phyloP scores from a whole-genome alignment of 1,284 basidiomycete species.

The Papiliotrema fonsecae region DNA sequence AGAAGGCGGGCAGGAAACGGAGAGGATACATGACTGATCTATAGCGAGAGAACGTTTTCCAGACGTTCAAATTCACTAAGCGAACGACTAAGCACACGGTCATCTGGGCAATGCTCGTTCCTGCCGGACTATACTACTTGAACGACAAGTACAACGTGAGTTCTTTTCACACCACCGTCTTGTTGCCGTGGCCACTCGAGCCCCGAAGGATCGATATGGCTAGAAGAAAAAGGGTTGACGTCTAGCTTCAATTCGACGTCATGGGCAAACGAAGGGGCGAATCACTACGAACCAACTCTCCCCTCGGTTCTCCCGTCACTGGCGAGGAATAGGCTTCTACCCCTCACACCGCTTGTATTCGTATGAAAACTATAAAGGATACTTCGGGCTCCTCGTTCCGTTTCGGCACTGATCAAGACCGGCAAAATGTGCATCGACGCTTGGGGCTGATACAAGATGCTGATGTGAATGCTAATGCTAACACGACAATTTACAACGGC shows the following conservation, averaged over 20 bases:
- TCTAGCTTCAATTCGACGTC: conserved; percentile 39
- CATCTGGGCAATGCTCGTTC: conserved; percentile 36
- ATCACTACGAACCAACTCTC: conserved; percentile 22
- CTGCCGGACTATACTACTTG: conserved; percentile 29
- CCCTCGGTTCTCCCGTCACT: conserved; percentile 13
- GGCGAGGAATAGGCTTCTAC: conserved; percentile 12
- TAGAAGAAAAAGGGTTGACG: no score
- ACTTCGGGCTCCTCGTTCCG: no score
- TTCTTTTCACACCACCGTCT: no score
- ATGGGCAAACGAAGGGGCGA: conserved; percentile 39
- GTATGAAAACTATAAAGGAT: no score
- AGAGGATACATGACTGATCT: conserved; percentile 1
- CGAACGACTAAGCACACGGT: conserved; percentile 50
- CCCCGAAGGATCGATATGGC: no score
- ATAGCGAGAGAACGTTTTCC: conserved; percentile 75
- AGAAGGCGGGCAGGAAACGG: background rate
- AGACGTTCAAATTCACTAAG: conserved; percentile 71
- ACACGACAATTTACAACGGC: no score
- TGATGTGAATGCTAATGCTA: no score
- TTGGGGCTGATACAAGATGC: no score
- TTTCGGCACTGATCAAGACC: no score
- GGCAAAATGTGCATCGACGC: no score
- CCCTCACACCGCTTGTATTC: no score
- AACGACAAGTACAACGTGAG: conserved; percentile 37
- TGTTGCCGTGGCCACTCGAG: no score